Base-by-base conservation (phyloP, 345 rosid genomes). In the Kandelia obovata region DNA sequence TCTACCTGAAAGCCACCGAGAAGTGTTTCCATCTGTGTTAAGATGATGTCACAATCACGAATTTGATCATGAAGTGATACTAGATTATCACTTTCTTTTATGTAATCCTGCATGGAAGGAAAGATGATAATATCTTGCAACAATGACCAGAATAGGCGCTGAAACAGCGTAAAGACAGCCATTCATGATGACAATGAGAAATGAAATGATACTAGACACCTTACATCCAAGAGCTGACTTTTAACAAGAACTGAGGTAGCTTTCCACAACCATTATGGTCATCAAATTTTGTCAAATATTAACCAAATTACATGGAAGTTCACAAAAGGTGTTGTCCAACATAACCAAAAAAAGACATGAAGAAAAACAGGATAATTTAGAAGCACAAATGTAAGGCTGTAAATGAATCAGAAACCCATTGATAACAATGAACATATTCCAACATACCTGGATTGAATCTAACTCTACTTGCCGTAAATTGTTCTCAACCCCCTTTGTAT, bases 11-110 rank as follows among this genome's bases (percentile, higher is more conserved):
- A 95, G 72, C 97, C 97, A 84, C 88, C 85, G 13, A 95, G 94
- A 71, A 92, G 96, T 57, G 91, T 87, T 80, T 95, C 99, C 98
- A 95, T 92, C 73, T 95, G 98, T 62, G 98, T 86, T 82, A 95
- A 81, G 67, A 95, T 95, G 81, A 75, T 70, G 79, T 92, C 98
- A 69, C 99, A 92, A 73, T 88, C 99, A 73, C 82, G 89, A 85
- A 95, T 95, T 83, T 92, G 99, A 76, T 92, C 90, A 83, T 95
- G 99, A 70, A 95, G 97, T 61, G 96, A 95, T 66, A 95, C 92
- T 60, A 92, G 80, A 78, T 88, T 95, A 76, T 92, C 99, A 78
- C 99, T 95, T 85, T 95, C 99, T 73, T 86, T 90, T 62, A 92
- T 92, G 81, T 95, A 95, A 77, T 95, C 97, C 99, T 95, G 89